Conservation (phyloP, 306 rosid species). For the Prunus fruticosa region DNA sequence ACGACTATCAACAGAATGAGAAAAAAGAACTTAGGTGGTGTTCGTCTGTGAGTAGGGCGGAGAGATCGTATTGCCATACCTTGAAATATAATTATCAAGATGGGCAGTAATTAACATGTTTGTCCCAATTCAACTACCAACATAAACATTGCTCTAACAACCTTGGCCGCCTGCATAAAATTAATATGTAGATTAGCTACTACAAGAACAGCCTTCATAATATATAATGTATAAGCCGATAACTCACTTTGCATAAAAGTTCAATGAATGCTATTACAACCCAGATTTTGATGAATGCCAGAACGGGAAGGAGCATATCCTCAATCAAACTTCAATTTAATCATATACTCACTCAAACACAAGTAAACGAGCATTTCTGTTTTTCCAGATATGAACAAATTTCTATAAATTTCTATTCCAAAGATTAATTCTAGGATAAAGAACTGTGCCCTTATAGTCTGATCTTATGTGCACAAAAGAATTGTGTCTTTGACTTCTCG, state of each 20-base stretch:
- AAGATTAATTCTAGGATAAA: not conserved
- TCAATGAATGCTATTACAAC: not conserved
- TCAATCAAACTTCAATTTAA: not conserved
- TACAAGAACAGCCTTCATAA: not conserved
- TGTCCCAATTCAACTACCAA: slow-evolving; percentile 30
- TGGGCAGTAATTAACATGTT: slow-evolving; percentile 24
- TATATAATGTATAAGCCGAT: not conserved
- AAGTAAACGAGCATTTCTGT: not conserved
- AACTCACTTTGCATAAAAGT: not conserved
- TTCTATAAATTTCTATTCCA: not conserved
- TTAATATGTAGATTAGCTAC: slow-evolving; percentile 20
- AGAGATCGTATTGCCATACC: slow-evolving; percentile 39
- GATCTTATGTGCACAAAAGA: not conserved
- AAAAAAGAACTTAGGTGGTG: slow-evolving; percentile 38
- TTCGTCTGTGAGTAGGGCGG: slow-evolving; percentile 37
- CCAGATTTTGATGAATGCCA: not conserved
- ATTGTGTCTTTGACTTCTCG: not conserved
- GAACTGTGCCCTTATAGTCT: not conserved
- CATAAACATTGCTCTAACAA: slow-evolving; percentile 29
- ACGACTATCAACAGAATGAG: slow-evolving; percentile 38
- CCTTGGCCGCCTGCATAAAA: slow-evolving; percentile 44
- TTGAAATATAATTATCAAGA: slow-evolving; percentile 21
- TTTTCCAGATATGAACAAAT: not conserved
- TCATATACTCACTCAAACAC: not conserved
- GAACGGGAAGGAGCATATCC: not conserved